Base-by-base conservation (phyloP, 768 basidiomycete genomes). In the Rhodosporidiobolus odoratus region DNA sequence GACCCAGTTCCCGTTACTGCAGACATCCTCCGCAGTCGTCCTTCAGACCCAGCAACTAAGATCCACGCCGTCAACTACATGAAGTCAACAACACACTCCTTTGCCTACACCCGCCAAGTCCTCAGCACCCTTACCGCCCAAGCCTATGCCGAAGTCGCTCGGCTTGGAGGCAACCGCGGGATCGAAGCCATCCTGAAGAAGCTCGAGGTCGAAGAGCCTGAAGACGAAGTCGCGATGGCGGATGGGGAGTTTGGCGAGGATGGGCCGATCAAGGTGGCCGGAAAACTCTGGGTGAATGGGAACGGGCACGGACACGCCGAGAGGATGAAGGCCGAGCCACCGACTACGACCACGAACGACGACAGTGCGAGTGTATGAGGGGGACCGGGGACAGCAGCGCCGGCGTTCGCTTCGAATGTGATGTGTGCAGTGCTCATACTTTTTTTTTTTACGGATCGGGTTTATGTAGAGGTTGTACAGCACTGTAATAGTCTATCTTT, bases 11-110 rank as follows among this genome's bases (percentile, higher is more conserved):
- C 40, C 41, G n/a, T n/a, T n/a, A n/a, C 23, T n/a, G 16, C 72
- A 95, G 92, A 93, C 73, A 88, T 95, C 38, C 86, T 98, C 7
- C 90, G 93, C 77, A 92, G 95, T 81, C 85, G 90, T 1, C 91
- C 94, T 0, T 83, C 85, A 4, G 90, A 89, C 0, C 86, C 88
- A 2, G 89, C 89, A 0, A 83, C 92, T 48, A 97, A 97, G 79
- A 79, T 80, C 3, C 88, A 92, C 78, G 85, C 88, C 2, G 91
- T 98, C 64, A 80, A 84, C 25, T 93, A 94, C 78, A 85, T 98
- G 74, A 83, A 83, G 56, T 81, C 86, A 32, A 84, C 84, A 40
- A 97, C 93, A 0, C 84, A 85, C 56, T 93, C 92, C 0, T 96
- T 98, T 75, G 88, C 86, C 1, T 98, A 98, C 78, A 95, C 92